Evolutionary conservation across 768 basidiomycete genomes (phyloP).

Genomic region (Phaeotremella fagi): DNA sequence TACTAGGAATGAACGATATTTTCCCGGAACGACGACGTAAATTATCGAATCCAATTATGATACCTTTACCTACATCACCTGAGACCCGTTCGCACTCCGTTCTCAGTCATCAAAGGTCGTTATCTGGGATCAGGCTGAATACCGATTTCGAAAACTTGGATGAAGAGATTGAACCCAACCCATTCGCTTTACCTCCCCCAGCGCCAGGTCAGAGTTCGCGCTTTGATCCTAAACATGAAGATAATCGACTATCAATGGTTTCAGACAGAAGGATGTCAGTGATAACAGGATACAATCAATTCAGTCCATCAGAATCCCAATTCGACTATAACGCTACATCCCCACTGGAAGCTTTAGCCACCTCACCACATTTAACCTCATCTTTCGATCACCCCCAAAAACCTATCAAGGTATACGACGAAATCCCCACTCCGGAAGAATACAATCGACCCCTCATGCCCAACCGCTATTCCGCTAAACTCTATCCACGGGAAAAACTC

Average conservation of each 20-base stretch:
- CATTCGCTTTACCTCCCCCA: slow-evolving; percentile 65
- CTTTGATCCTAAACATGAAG: slow-evolving; percentile 71
- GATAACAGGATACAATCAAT: no score
- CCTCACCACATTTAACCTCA: neutral
- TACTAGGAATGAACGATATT: no score
- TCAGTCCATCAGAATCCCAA: no score
- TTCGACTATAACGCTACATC: neutral
- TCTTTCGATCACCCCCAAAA: neutral
- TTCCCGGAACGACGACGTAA: neutral
- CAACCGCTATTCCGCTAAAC: slow-evolving; percentile 7
- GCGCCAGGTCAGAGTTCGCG: slow-evolving; percentile 61
- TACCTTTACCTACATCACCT: slow-evolving; percentile 32
- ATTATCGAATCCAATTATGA: slow-evolving; percentile 18
- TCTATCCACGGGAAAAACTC: slow-evolving; percentile 53
- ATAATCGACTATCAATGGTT: slow-evolving; percentile 8
- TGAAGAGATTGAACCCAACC: slow-evolving; percentile 55
- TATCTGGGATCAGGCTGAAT: neutral
- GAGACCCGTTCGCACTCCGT: neutral
- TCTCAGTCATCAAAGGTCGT: slow-evolving; percentile 1
- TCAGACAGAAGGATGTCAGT: no score
- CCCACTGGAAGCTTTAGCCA: neutral
- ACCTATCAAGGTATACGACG: slow-evolving; percentile 4
- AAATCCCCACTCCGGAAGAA: slow-evolving; percentile 33
- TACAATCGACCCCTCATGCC: slow-evolving; percentile 32
- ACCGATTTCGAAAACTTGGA: slow-evolving; percentile 2